Conservation (phyloP, 345 rosid genomes). For the Bruguiera sexangula region DNA sequence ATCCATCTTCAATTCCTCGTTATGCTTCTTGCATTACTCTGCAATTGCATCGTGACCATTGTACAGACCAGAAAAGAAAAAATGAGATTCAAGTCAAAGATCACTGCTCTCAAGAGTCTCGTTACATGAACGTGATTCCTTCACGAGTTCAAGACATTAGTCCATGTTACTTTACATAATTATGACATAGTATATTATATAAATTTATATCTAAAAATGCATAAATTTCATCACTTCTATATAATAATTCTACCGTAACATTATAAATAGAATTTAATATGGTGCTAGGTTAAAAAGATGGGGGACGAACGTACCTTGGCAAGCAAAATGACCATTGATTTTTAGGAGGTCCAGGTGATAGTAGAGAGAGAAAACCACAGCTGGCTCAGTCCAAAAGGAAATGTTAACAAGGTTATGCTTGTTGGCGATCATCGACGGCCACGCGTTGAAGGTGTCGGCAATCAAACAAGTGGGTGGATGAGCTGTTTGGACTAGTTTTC, state of each 20-base stretch:
- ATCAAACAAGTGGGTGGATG: slow-evolving; percentile 33
- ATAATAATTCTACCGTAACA: neutral
- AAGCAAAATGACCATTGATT: slow-evolving; percentile 50
- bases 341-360: slow-evolving; percentile 54
- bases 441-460: slow-evolving; percentile 60
- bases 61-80: too few species aligned
- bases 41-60: too few species aligned
- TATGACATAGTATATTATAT: too few species aligned
- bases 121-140: too few species aligned
- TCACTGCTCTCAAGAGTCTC: too few species aligned
- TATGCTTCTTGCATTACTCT: too few species aligned
- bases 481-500: slow-evolving; percentile 8
- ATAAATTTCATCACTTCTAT: too few species aligned
- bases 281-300: too few species aligned
- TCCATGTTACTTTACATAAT: neutral
- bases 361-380: slow-evolving; percentile 52
- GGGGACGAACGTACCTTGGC: slow-evolving; percentile 28
- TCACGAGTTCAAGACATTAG: neutral
- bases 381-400: slow-evolving; percentile 72
- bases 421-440: slow-evolving; percentile 52
- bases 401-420: slow-evolving; percentile 45
- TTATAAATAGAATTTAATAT: neutral
- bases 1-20: too few species aligned
- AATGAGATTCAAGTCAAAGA: too few species aligned
- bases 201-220: too few species aligned